Base-by-base conservation (phyloP, 352 stramenopile species). In the Thalassiosira hispida region DNA sequence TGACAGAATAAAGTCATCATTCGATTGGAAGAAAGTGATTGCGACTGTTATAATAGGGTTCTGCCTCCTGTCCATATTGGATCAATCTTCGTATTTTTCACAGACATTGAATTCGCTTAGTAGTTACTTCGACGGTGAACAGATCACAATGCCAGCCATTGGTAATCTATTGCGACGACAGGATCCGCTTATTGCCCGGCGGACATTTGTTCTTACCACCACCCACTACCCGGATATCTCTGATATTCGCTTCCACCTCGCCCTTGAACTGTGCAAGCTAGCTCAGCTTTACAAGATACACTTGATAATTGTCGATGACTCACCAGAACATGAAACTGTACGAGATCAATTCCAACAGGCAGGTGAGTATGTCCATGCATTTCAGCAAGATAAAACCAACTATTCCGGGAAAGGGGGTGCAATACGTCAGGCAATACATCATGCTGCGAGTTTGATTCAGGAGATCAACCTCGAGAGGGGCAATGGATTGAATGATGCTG, bases 321-420 rank as follows among this genome's bases (percentile, higher is more conserved):
- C 40, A 20, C 40, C 40, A 4, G 40, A 49, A 49, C 40, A 49
- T 20, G 40, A 49, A 20, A 20, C 1, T 14, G 40, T 49, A 18
- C 40, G 40, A 20, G 40, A 49, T 49, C 40, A 49, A 49, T 49
- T 49, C 40, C 40, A 49, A 49, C 40, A 49, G 1, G 16, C 40
- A 3, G 40, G 40, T 12, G 40, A 49, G 16, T 49, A 49, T 16
- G 40, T 49, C 40, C 31, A 38, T 38, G 8, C 8, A 38, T 38
- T 38, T 38, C 31, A 46, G 33, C 71, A 78, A 44, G 55, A 81
- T 55, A 75, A 56, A 33, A 47, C 33, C 29, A 40, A 29, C 0
- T 83, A 60, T 55, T 23, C 44, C 1, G 61, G 77, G 33, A 92
- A 92, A 49, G 86, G 86, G 55, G 77, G 83, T 14, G 79, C 77